These are phyloP conservation scores for Viola pubescens DNA, from an alignment of 441 rosid genomes.

Conservation along the genomic window DNA sequence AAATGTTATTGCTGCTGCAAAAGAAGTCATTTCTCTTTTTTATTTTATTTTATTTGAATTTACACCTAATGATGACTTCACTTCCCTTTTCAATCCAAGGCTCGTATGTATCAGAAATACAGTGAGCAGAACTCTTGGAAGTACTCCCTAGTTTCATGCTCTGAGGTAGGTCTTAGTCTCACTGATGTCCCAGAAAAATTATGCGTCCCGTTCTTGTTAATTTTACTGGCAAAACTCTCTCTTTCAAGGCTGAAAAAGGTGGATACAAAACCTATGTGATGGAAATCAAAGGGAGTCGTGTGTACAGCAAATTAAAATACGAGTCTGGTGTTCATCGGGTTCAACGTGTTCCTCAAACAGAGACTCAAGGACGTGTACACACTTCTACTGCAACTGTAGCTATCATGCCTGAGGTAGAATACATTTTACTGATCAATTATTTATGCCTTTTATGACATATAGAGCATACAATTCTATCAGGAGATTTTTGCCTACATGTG, in stretches of 20 bases:
- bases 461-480: neutral
- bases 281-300: constrained; percentile 81
- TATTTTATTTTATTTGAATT: neutral
- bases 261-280: constrained; percentile 91
- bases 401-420: constrained; percentile 88
- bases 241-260: constrained; percentile 78
- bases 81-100: constrained; percentile 35
- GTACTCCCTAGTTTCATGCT: constrained; percentile 52
- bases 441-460: constrained; percentile 1
- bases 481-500: neutral
- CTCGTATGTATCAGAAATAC: constrained; percentile 82
- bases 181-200: constrained; percentile 6
- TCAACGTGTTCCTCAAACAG: constrained; percentile 95
- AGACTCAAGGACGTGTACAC: constrained; percentile 89
- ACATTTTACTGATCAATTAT: constrained; percentile 1
- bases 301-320: constrained; percentile 86
- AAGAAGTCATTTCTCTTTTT: neutral
- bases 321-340: constrained; percentile 97
- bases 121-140: constrained; percentile 80
- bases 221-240: constrained; percentile 14
- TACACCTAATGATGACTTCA: constrained; percentile 19
- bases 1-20: neutral
- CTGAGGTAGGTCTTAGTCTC: constrained; percentile 47
- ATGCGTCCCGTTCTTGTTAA: constrained; percentile 11
- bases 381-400: constrained; percentile 97